These are phyloP conservation scores for Harrya chromipes DNA, from an alignment of 768 basidiomycete species.

Conservation along the genomic window DNA sequence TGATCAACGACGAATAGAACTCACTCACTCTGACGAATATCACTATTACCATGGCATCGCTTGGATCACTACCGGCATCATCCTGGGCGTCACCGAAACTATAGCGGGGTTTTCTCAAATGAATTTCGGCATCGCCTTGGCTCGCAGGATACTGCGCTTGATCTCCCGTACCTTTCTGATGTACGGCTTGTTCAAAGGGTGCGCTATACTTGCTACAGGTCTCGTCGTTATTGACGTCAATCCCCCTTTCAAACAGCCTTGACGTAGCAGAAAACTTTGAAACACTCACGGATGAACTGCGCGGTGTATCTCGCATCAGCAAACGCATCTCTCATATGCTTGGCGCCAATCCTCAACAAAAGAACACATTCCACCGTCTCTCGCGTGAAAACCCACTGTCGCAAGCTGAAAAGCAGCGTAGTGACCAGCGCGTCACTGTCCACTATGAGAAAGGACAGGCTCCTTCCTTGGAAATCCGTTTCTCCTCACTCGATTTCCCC, in stretches of 20 bases:
- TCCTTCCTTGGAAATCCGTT: constrained; percentile 53
- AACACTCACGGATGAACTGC: constrained; percentile 41
- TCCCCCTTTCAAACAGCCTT: constrained; percentile 34
- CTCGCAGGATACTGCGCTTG: constrained; percentile 57
- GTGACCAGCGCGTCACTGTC: constrained; percentile 49
- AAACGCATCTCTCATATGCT: constrained; percentile 40
- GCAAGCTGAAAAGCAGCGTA: constrained; percentile 1
- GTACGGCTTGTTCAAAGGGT: constrained; percentile 71
- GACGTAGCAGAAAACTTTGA: constrained; percentile 55
- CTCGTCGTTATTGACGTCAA: not conserved
- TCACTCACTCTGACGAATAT: constrained; percentile 41
- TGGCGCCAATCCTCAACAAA: constrained; percentile 50
- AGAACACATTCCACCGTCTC: constrained; percentile 54
- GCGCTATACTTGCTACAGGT: constrained; percentile 18
- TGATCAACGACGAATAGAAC: constrained; percentile 52
- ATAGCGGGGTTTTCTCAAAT: constrained; percentile 57
- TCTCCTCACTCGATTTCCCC: constrained; percentile 48
- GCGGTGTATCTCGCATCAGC: constrained; percentile 15
- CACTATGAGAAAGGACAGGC: constrained; percentile 40
- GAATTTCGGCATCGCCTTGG: constrained; percentile 50
- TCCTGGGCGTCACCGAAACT: constrained; percentile 64
- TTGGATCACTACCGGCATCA: constrained; percentile 62
- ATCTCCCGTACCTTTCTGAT: constrained; percentile 52
- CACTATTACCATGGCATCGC: constrained; percentile 55
- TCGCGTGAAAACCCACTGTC: constrained; percentile 23